A percentile compares a stretch with the other conserved stretches of the same genome.
These are phyloP conservation scores for Boletus smithii DNA, from an alignment of 1,284 basidiomycete species.

Conservation along the genomic window DNA sequence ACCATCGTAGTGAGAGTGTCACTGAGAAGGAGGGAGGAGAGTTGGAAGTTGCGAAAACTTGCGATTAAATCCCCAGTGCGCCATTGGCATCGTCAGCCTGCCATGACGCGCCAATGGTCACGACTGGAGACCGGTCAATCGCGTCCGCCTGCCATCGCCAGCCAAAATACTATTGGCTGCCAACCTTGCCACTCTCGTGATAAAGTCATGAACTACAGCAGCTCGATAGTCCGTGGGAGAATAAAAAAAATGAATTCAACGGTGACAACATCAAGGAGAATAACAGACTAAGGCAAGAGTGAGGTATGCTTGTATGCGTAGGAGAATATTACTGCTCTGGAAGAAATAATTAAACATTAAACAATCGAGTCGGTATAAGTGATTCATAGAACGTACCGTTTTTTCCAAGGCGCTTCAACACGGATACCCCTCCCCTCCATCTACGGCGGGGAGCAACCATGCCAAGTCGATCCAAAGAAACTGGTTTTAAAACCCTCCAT, in stretches of 20 bases:
- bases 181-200: not conserved
- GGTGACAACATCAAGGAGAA: not conserved
- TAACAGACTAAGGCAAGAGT: not conserved
- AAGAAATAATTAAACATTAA: not conserved
- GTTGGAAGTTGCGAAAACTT: not conserved
- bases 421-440: not conserved
- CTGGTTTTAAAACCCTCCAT: constrained; percentile 1
- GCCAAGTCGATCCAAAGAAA: not conserved
- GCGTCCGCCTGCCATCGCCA: not conserved
- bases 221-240: constrained; percentile 12
- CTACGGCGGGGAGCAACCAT: not conserved
- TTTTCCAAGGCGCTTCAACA: not conserved
- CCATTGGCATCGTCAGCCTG: constrained; percentile 10
- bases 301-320: not conserved
- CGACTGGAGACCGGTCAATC: not conserved
- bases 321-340: not conserved
- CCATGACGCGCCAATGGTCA: constrained; percentile 5
- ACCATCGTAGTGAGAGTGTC: constrained; percentile 2
- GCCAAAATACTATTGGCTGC: constrained; percentile 8
- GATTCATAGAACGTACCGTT: constrained; percentile 6
- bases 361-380: not conserved
- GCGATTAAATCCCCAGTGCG: constrained; percentile 5
- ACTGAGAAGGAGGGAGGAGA: not conserved
- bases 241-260: not conserved
- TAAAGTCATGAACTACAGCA: not conserved